phyloP scores from a whole-genome alignment of 2,329 filamentous ascomycete species.

The Onygenales sp. region DNA sequence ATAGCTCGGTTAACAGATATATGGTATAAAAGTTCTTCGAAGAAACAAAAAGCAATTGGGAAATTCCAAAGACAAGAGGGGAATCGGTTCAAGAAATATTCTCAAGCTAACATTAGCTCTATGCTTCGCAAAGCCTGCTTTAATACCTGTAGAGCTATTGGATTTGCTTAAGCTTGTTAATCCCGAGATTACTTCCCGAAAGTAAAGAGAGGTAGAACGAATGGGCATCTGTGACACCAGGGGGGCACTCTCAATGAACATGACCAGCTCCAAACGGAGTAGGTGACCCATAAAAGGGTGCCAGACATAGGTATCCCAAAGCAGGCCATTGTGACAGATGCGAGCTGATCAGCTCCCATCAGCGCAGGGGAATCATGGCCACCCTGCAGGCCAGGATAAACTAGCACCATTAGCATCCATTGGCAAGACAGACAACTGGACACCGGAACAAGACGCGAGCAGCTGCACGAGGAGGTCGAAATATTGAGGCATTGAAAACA shows the following conservation, averaged over 20 bases:
- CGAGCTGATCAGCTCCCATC: too few relatives aligned
- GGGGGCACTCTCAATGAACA: too few relatives aligned
- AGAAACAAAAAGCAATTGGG: not conserved
- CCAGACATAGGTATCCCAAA: too few relatives aligned
- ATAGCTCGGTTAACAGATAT: not conserved
- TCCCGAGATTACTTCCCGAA: not conserved
- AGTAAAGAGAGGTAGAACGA: not conserved
- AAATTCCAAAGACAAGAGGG: not conserved
- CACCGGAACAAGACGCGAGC: not conserved
- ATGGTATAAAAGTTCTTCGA: not conserved
- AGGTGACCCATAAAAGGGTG: too few relatives aligned
- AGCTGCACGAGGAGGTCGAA: not conserved
- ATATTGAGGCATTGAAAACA: constrained; percentile 1
- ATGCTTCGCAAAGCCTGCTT: not conserved
- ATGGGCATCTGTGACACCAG: not conserved
- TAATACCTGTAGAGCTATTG: not conserved
- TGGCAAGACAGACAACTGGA: not conserved
- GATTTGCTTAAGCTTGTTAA: not conserved
- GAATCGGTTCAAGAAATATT: not conserved
- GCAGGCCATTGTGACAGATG: too few relatives aligned
- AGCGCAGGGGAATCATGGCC: too few relatives aligned
- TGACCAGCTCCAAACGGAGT: too few relatives aligned
- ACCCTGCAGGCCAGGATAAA: too few relatives aligned
- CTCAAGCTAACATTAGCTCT: not conserved
- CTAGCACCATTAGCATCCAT: too few relatives aligned